phyloP scores from a whole-genome alignment of 1,139 yeast genomes.

The Spathaspora sp. region DNA sequence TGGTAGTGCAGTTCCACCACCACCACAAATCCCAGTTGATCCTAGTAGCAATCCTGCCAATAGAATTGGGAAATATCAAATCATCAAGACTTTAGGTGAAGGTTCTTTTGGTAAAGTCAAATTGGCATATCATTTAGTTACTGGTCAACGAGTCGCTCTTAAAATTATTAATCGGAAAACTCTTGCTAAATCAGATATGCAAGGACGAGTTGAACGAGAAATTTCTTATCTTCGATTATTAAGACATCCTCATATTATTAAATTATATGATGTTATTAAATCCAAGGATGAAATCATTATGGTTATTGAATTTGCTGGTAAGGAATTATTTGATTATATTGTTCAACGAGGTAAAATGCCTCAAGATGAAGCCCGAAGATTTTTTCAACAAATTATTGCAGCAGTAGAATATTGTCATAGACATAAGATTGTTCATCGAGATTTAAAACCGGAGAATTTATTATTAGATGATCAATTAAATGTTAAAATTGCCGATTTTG shows the following conservation, averaged over 20 bases:
- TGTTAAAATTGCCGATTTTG: conserved; percentile 96
- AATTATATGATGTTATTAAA: conserved; percentile 92
- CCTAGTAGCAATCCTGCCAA: conserved; percentile 39
- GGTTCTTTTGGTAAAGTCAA: conserved; percentile 98
- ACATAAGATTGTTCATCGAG: conserved; percentile 96
- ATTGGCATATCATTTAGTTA: conserved; percentile 87
- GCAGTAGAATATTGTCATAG: conserved; percentile 98
- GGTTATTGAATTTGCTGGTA: conserved; percentile 97
- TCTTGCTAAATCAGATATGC: conserved; percentile 95
- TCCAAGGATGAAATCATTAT: conserved; percentile 94
- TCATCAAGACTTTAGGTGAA: conserved; percentile 92
- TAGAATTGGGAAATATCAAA: conserved; percentile 89
- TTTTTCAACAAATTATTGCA: conserved; percentile 95
- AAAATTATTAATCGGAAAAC: conserved; percentile 94
- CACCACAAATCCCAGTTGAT: conserved; percentile 20
- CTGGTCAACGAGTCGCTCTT: conserved; percentile 92
- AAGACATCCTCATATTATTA: conserved; percentile 96
- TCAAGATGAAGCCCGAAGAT: conserved; percentile 90
- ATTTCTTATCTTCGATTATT: conserved; percentile 84
- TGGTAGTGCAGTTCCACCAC: neutral
- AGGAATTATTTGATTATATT: conserved; percentile 92
- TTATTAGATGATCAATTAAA: conserved; percentile 86
- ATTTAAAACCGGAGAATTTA: conserved; percentile 91
- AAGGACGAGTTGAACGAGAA: conserved; percentile 93
- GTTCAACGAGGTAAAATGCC: conserved; percentile 95